Percentiles rank a stretch among this genome's conserved stretches.
Evolutionary conservation across 306 rosid genomes (phyloP).

Genomic region (Sechiopsis laciniata): DNA sequence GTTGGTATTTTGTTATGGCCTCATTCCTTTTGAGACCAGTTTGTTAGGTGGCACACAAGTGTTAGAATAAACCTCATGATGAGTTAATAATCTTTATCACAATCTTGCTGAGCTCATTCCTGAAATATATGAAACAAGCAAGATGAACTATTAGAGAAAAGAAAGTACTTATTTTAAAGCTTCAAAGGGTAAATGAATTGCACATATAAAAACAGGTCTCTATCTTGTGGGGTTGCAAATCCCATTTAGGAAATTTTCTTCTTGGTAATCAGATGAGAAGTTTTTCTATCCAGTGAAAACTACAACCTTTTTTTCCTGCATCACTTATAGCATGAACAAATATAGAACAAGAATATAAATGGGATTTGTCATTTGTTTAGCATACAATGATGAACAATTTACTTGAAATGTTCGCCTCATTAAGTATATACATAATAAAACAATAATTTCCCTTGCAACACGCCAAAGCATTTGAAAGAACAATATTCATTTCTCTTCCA

Average conservation of each 20-base stretch:
- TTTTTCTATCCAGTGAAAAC: neutral
- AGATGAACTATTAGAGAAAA: conserved; percentile 9
- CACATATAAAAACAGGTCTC: neutral
- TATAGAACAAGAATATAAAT: neutral
- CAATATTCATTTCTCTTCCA: too few relatives aligned
- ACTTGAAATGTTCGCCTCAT: neutral
- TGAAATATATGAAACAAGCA: neutral
- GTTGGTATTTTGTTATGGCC: conserved; percentile 22
- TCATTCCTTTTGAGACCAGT: conserved; percentile 49
- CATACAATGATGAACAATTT: neutral
- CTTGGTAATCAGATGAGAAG: neutral
- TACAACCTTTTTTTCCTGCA: too few relatives aligned
- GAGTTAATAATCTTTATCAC: neutral
- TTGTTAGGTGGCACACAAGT: conserved; percentile 41
- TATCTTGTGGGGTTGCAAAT: neutral
- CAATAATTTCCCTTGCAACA: neutral
- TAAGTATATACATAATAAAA: neutral
- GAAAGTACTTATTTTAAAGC: neutral
- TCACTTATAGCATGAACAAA: neutral
- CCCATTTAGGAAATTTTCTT: neutral
- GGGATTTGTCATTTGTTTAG: neutral
- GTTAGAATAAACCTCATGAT: neutral
- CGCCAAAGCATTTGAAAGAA: too few relatives aligned
- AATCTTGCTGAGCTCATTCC: conserved; percentile 12
- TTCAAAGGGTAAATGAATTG: neutral